Evolutionary conservation across 2,329 filamentous ascomycete genomes (phyloP), one percentile per base, ranked within the genome.

Genomic region (Capronia americana): DNA sequence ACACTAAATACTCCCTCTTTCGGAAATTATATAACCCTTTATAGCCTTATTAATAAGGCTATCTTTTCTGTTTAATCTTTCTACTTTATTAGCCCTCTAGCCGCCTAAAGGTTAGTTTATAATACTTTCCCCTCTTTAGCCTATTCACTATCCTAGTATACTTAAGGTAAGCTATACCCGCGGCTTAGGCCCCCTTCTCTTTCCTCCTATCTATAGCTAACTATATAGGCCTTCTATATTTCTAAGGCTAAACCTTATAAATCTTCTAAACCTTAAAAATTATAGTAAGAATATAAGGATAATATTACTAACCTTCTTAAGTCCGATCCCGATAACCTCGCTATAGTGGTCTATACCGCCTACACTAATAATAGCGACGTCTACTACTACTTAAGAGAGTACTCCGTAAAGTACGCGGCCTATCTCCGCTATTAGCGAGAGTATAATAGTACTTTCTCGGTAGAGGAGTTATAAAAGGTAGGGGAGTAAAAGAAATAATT

Each of bases 401-500:
- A 50, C 0, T n/a, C 2, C 1, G 5, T 50, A 24, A 50, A 50
- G 17, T 50, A 10, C 6, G 6, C 46, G 1, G 7, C 5, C 1
- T 50, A 50, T 6, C 46, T 50, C 8, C 5, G 12, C 1, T 20
- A 50, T 17, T 50, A 50, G 12, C 1, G 17, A 20, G 23, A 12
- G 14, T 50, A 12, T 50, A 50, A 50, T 23, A 50, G 17, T 11
- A 50, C n/a, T 3, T 50, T 50, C 6, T 23, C n/a, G 1, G 1
- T 50, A n/a, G 17, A 50, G 23, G 46, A 50, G 46, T 20, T 50
- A 1, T 12, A 24, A 11, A 50, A 50, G 5, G 46, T 50, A 24
- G 23, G 46, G 46, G 46, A 50, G 46, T 50, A 50, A 50, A 50
- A 50, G n/a, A 50, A 20, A 50, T 50, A 50, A 3, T 50, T 50